Evolutionary conservation across 2,329 filamentous ascomycete genomes (phyloP).

Genomic region (Corniculantispora saksenae): DNA sequence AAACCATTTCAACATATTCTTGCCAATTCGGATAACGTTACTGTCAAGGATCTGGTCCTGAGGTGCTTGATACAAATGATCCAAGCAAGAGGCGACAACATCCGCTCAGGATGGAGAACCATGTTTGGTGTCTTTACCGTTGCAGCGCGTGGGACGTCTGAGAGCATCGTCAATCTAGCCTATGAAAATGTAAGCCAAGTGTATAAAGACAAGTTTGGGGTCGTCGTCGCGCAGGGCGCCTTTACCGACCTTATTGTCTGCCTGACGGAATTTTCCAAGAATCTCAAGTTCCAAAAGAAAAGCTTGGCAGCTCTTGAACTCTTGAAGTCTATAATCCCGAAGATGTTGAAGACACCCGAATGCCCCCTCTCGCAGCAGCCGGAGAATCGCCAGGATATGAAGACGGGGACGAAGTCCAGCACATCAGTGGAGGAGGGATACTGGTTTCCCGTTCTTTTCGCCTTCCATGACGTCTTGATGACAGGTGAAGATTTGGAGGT

Average conservation of each 20-base stretch:
- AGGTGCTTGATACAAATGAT: constrained; percentile 99
- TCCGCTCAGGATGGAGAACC: constrained; percentile 95
- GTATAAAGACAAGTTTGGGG: constrained; percentile 91
- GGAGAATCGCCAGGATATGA: constrained; percentile 34
- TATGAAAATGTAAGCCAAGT: constrained; percentile 96
- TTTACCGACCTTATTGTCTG: constrained; percentile 97
- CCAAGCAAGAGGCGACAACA: constrained; percentile 92
- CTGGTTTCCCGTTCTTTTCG: constrained; percentile 97
- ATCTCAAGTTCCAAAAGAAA: constrained; percentile 98
- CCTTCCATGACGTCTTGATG: constrained; percentile 99
- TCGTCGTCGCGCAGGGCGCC: constrained; percentile 93
- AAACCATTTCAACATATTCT: constrained; percentile 99
- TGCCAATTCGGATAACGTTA: constrained; percentile 84
- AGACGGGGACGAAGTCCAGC: constrained; percentile 59
- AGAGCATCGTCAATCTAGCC: constrained; percentile 92
- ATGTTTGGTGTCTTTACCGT: constrained; percentile 99
- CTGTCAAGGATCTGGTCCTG: constrained; percentile 96
- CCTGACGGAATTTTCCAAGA: constrained; percentile 97
- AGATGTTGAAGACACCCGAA: constrained; percentile 94
- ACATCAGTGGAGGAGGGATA: constrained; percentile 96
- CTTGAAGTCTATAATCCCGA: constrained; percentile 87
- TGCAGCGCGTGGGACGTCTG: constrained; percentile 87
- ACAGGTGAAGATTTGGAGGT: constrained; percentile 98
- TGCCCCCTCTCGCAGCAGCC: constrained; percentile 78
- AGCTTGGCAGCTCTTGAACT: constrained; percentile 94